Evolutionary conservation across 371 early-diverging fungal genomes (phyloP).

Genomic region (Mycotypha africana): DNA sequence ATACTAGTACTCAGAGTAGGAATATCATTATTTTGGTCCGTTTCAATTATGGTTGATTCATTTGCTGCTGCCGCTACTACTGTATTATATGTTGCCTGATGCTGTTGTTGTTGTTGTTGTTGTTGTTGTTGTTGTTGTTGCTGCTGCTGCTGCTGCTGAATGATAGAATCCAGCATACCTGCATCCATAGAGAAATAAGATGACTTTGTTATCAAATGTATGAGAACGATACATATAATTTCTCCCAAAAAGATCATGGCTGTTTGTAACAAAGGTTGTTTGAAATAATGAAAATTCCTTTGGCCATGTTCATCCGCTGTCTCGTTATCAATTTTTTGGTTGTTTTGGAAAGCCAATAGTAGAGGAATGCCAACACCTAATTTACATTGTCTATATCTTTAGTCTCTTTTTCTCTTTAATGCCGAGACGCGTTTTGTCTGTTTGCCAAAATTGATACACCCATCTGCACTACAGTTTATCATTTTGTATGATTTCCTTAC

Average conservation of each 20-base stretch:
- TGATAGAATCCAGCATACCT: constrained; percentile 25
- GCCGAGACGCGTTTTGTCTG: too few relatives aligned
- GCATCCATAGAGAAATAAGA: constrained; percentile 26
- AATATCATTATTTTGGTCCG: too few relatives aligned
- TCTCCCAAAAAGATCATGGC: constrained; percentile 45
- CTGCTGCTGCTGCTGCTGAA: too few relatives aligned
- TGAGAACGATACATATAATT: constrained; percentile 34
- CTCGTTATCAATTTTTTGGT: constrained; percentile 21
- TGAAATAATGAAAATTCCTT: constrained; percentile 18
- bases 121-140: too few relatives aligned
- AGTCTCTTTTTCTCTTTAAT: too few relatives aligned
- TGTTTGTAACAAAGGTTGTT: constrained; percentile 38
- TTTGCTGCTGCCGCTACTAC: constrained; percentile 10
- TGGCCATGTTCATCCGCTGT: constrained; percentile 3
- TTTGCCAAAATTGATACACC: too few relatives aligned
- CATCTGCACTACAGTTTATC: too few relatives aligned
- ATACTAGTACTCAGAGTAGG: too few relatives aligned
- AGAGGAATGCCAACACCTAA: constrained; percentile 43
- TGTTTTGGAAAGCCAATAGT: constrained; percentile 37
- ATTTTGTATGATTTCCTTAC: too few relatives aligned
- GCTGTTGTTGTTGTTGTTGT: too few relatives aligned
- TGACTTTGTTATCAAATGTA: constrained; percentile 31
- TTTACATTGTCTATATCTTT: too few relatives aligned
- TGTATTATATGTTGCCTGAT: too few relatives aligned
- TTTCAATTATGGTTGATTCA: constrained; percentile 21